Base-by-base conservation (phyloP, 1,139 yeast species). In the Taphrina betulina region DNA sequence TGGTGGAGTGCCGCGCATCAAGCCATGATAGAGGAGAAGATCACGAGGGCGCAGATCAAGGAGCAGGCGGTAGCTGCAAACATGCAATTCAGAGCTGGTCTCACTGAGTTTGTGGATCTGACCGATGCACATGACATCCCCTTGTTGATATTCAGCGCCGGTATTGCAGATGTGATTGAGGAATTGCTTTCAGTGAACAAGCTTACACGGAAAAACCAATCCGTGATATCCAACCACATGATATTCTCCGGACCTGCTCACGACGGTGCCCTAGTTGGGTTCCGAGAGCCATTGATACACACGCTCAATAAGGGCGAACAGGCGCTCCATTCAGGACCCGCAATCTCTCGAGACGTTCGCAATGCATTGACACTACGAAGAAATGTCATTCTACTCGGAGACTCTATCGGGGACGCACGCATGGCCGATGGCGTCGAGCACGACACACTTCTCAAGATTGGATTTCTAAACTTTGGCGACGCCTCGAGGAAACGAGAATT, bases 1-100 rank as follows among this genome's bases (percentile, higher is more conserved):
- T 52, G 56, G 56, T 52, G 56, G 56, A 41, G 42, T 5, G 40
- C 38, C 29, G 56, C 56, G n/a, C 56, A 52, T 24, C 35, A 42
- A 7, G 50, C 50, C 17, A 35, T 52, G 56, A 36, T 43, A 26
- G 36, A 23, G 12, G 50, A 42, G 19, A 19, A 24, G 20, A 34
- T 52, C 43, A 24, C 42, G 5, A 26, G 40, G 28, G 14, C 40
- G 1, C 24, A 26, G 10, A 35, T 52, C 10, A 24, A 19, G 5
- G 35, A 19, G 2, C 50, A 42, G n/a, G 50, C 50, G 19, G 5
- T 3, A 23, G 19, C 28, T 3, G 43, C 50, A 19, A 24, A 24
- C 14, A 35, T 52, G 38, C 50, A 41, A 16, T 52, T 52, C 33
- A n/a, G 56, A 28, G 31, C 10, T 14, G 50, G 50, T 19, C 35